Base-by-base conservation (phyloP, 2,329 filamentous ascomycete genomes). In the Fusarium proliferatum region DNA sequence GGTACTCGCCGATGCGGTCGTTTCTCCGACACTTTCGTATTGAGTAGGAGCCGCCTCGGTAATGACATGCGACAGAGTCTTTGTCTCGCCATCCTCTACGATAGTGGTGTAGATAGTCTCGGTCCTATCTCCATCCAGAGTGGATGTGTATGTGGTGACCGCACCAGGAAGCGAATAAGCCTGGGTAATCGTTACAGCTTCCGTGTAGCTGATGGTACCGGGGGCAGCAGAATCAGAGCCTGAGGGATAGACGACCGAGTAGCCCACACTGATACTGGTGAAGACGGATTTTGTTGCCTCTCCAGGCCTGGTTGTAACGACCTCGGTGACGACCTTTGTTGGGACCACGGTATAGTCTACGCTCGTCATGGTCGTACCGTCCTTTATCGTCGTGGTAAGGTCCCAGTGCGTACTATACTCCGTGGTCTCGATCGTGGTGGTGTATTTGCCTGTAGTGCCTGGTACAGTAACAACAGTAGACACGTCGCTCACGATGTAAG, bases 391-490 rank as follows among this genome's bases (percentile, higher is more conserved):
- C 15, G 73, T 72, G 13, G 67, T 66, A 34, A 65, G 33, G 21
- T 48, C 55, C 65, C 49, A 45, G 30, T 66, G 53, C 5, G 73
- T 76, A 5, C 46, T 61, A 21, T 69, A 72, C 9, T 48, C 49
- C 12, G 74, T 77, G 6, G 64, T 72, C 11, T 65, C 51, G 34
- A 76, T 49, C 23, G 43, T 61, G 15, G 63, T 73, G 28, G 72
- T 75, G 21, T 67, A 76, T 49, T 71, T 75, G 30, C 72, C 72
- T 9, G 74, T 76, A 3, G 74, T 77, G 7, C 72, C 74, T 34
- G 74, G 72, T 15, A 73, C 62, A 26, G 74, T 76, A 26, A 76
- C 53, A 16, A 67, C 45, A 38, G 43, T 76, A 42, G 67, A 63
- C 34, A 66, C 30, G 8, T 72, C 46, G 53, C 62, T 75, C 21